Conservation (phyloP, 345 rosid genomes). For the Cardamine occulta region DNA sequence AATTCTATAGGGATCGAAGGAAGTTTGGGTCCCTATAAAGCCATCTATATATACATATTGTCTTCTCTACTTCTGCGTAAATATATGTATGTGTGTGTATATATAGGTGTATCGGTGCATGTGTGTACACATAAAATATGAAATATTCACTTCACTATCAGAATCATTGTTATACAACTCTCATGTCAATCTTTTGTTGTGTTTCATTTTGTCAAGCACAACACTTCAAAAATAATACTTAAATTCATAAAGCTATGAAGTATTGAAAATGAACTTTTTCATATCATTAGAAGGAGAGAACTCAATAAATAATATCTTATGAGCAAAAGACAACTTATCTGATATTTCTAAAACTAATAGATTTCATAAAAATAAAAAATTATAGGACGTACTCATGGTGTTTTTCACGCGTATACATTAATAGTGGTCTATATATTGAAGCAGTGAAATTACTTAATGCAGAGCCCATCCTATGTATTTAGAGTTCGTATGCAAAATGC, state of each 20-base stretch:
- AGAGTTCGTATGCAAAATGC: not conserved
- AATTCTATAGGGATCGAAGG: constrained; percentile 1
- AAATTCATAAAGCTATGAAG: constrained; percentile 39
- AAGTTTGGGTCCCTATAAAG: constrained; percentile 29
- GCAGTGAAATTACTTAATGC: constrained; percentile 10
- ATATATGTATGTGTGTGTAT: not conserved
- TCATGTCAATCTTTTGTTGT: constrained; percentile 42
- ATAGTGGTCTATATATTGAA: constrained; percentile 12
- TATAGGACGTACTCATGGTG: constrained; percentile 3
- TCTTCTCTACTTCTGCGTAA: constrained; percentile 9
- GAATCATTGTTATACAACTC: constrained; percentile 42
- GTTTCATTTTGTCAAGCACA: constrained; percentile 42
- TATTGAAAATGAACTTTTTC: constrained; percentile 22
- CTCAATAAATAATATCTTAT: constrained; percentile 29
- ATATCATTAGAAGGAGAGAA: constrained; percentile 30
- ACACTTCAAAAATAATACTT: constrained; percentile 24
- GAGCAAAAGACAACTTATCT: constrained; percentile 29
- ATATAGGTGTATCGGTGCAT: constrained; percentile 9
- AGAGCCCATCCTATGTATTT: constrained; percentile 11
- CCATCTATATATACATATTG: not conserved
- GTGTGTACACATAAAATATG: constrained; percentile 38
- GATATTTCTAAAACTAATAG: constrained; percentile 9
- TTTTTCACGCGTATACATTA: not conserved
- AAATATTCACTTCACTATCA: constrained; percentile 41
- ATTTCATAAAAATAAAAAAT: not conserved